phyloP scores from a whole-genome alignment of 495 filamentous ascomycete genomes.

The Hamigera avellanea region DNA sequence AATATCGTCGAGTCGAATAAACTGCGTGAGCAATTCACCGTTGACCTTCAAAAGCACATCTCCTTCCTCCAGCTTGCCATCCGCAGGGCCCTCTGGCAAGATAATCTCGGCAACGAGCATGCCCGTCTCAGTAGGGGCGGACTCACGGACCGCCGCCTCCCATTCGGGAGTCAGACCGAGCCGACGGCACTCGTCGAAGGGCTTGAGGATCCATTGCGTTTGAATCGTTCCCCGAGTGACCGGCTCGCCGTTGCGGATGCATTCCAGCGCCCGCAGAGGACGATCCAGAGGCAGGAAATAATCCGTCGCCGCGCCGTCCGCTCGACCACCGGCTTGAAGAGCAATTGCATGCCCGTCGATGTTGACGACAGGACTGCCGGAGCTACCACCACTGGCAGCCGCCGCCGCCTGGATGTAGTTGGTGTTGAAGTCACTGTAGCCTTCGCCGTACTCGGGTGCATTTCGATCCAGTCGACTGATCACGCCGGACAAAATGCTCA shows the following conservation, averaged over 20 bases:
- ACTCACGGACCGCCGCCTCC: constrained; percentile 70
- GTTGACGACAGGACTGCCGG: constrained; percentile 93
- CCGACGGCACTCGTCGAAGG: constrained; percentile 93
- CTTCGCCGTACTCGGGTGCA: constrained; percentile 94
- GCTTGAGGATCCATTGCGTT: constrained; percentile 91
- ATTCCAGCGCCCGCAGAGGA: constrained; percentile 73
- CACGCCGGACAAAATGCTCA: constrained; percentile 94
- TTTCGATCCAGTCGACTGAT: constrained; percentile 94
- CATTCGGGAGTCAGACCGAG: constrained; percentile 75
- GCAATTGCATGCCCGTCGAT: constrained; percentile 88
- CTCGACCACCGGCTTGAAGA: constrained; percentile 85
- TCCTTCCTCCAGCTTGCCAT: constrained; percentile 78
- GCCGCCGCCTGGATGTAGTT: constrained; percentile 99
- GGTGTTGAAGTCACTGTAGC: constrained; percentile 98
- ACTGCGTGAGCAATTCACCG: constrained; percentile 85
- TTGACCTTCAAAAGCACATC: constrained; percentile 96
- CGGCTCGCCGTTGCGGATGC: constrained; percentile 61
- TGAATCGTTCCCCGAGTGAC: constrained; percentile 93
- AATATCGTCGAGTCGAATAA: constrained; percentile 86
- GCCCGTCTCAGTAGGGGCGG: constrained; percentile 85
- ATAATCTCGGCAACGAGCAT: constrained; percentile 96
- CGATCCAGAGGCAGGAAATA: constrained; percentile 95
- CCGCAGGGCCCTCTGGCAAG: constrained; percentile 78
- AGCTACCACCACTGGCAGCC: constrained; percentile 90
- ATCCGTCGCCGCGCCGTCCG: constrained; percentile 91